Base-by-base conservation (phyloP, 2,329 filamentous ascomycete species). In the Calonectria hawksworthii region DNA sequence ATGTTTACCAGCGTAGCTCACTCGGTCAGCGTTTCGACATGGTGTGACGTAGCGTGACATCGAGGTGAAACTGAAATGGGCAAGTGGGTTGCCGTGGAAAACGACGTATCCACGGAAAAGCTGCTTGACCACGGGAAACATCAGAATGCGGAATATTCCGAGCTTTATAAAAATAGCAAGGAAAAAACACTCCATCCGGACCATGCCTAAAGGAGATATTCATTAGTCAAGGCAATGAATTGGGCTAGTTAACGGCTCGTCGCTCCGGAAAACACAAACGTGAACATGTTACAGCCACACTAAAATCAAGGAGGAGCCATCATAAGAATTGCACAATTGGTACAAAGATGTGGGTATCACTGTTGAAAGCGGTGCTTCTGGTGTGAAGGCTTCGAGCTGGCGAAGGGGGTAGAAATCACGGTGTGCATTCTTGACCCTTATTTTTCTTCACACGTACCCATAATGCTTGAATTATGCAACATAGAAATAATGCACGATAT, bases 161-260 rank as follows among this genome's bases (percentile, higher is more conserved):
- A 3, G 21, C 8, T n/a, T 11, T 14, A 11, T 11, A 14, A 47
- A 47, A 47, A 47, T 10, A 9, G 8, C 8, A 6, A 47, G 9
- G 9, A 9, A 1, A n/a, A 10, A 1, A 47, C n/a, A 9, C 8
- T 5, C 18, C 21, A n/a, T 6, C 3, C 4, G 3, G 7, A 9
- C 21, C 41, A 47, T 47, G 9, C 41, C 41, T 3, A 47, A 47
- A 47, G 11, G 41, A 47, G 41, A 11, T n/a, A 47, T 14, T n/a
- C 41, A n/a, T n/a, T n/a, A 11, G 21, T 21, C 41, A n/a, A n/a
- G 14, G 10, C 7, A 5, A 47, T 47, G 4, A 8, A 23, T 47
- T 3, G 9, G 9, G 6, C 41, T n/a, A 18, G 41, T 47, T 3
- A 44, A 6, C 6, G 18, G 21, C 21, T 16, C 21, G 18, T 10